phyloP scores from a whole-genome alignment of 148 eudicot species.

The Pouteria glomerata region DNA sequence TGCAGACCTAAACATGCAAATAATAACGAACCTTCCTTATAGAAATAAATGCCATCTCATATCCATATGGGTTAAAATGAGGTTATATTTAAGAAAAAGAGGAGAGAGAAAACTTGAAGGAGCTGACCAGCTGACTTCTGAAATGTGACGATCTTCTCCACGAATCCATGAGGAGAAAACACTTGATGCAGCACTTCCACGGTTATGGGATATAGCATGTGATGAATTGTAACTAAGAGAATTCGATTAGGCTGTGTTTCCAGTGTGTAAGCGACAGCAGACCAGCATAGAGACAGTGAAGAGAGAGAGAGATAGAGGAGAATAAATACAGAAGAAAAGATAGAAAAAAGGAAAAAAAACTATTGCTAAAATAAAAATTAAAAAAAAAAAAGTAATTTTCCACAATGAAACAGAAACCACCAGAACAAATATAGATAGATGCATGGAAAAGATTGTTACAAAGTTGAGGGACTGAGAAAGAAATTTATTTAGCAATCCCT shows the following conservation, averaged over 20 bases:
- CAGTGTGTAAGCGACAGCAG: constrained; percentile 59
- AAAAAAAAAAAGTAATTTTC: constrained; percentile 3
- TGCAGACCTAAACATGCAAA: not conserved
- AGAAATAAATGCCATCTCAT: not conserved
- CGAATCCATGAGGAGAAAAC: constrained; percentile 77
- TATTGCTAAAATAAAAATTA: constrained; percentile 21
- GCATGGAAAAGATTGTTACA: too few relatives aligned
- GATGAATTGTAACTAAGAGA: constrained; percentile 76
- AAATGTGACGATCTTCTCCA: constrained; percentile 82
- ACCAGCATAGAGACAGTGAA: constrained; percentile 84
- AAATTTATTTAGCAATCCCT: too few relatives aligned
- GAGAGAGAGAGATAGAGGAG: constrained; percentile 56
- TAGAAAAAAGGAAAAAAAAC: constrained; percentile 44
- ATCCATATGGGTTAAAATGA: not conserved
- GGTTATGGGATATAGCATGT: constrained; percentile 73
- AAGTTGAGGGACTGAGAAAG: too few relatives aligned
- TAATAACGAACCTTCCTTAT: too few relatives aligned
- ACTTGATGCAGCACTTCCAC: constrained; percentile 94
- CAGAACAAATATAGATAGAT: constrained; percentile 8
- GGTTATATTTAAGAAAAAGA: constrained; percentile 5
- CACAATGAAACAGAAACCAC: not conserved
- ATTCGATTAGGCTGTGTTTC: constrained; percentile 76
- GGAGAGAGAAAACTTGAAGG: constrained; percentile 55
- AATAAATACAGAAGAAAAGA: constrained; percentile 74
- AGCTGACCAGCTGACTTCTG: constrained; percentile 90